Evolutionary conservation across 768 basidiomycete species (phyloP).

Genomic region (Clitopilus hobsonii): DNA sequence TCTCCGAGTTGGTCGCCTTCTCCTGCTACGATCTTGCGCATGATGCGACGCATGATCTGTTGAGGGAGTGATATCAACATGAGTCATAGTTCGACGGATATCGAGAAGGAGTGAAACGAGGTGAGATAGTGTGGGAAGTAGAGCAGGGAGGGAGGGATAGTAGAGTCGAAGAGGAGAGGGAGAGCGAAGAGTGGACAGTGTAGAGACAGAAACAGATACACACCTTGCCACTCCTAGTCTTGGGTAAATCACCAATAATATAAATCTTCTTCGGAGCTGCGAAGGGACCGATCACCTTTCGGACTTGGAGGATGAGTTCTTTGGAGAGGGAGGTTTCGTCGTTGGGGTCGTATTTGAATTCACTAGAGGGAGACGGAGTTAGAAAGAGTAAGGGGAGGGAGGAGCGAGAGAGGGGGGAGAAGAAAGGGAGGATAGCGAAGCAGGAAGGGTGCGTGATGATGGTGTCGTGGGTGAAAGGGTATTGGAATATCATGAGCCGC

Average conservation of each 20-base stretch:
- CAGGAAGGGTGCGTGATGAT: neutral
- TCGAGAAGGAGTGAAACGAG: too few species aligned
- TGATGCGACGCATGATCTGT: constrained; percentile 89
- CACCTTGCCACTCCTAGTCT: constrained; percentile 94
- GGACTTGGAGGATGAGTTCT: constrained; percentile 90
- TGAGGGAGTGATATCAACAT: neutral
- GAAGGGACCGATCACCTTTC: constrained; percentile 97
- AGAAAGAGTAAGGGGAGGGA: neutral
- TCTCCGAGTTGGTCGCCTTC: constrained; percentile 96
- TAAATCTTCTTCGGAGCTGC: constrained; percentile 93
- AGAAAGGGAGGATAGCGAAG: neutral
- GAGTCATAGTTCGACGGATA: neutral
- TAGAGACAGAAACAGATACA: constrained; percentile 11
- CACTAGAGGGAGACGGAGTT: constrained; percentile 32
- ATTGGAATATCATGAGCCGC: too few species aligned
- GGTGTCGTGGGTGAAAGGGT: neutral
- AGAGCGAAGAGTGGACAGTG: too few species aligned
- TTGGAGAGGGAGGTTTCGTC: constrained; percentile 73
- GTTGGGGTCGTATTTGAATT: constrained; percentile 71
- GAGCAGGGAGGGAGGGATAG: neutral
- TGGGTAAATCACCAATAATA: constrained; percentile 81
- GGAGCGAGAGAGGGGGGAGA: neutral
- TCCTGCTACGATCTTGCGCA: constrained; percentile 94
- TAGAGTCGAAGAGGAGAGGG: neutral
- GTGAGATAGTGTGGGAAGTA: too few species aligned